Conservation (phyloP, 2,329 filamentous ascomycete species). For the Chaetoscypha palmicola region DNA sequence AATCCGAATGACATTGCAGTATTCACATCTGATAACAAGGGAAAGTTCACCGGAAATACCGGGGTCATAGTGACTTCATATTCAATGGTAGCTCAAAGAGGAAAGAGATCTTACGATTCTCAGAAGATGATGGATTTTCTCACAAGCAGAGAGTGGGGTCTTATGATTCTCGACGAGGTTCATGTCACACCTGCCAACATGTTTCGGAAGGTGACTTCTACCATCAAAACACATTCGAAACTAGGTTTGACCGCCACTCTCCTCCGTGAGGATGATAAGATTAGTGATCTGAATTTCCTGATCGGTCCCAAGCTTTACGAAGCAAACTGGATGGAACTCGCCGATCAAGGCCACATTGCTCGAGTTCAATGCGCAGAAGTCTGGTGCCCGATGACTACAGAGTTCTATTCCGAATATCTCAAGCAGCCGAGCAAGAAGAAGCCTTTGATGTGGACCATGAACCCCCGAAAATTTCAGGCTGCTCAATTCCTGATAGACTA, state of each 20-base stretch:
- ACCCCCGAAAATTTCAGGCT: slow-evolving; percentile 92
- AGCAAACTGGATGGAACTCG: slow-evolving; percentile 98
- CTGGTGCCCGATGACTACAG: slow-evolving; percentile 98
- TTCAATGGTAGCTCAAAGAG: slow-evolving; percentile 93
- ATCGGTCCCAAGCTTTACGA: slow-evolving; percentile 97
- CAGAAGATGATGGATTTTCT: slow-evolving; percentile 98
- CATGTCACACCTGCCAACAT: slow-evolving; percentile 97
- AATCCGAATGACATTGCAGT: slow-evolving; percentile 88
- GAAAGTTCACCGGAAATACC: slow-evolving; percentile 76
- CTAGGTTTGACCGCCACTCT: slow-evolving; percentile 90
- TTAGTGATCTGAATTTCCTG: slow-evolving; percentile 91
- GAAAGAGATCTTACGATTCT: slow-evolving; percentile 82
- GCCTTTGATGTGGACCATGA: slow-evolving; percentile 85
- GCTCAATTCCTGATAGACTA: slow-evolving; percentile 98
- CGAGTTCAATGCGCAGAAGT: slow-evolving; percentile 97
- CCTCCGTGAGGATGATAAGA: slow-evolving; percentile 95
- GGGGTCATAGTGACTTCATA: slow-evolving; percentile 98
- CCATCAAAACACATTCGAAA: slow-evolving; percentile 92
- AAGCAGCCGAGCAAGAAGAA: slow-evolving; percentile 60
- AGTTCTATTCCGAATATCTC: slow-evolving; percentile 95
- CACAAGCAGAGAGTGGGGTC: slow-evolving; percentile 82
- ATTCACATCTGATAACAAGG: slow-evolving; percentile 91
- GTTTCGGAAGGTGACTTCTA: slow-evolving; percentile 87
- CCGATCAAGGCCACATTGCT: slow-evolving; percentile 93
- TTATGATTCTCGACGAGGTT: slow-evolving; percentile 96